Evolutionary conservation across 768 basidiomycete genomes (phyloP), one percentile per base, ranked within the genome.

Genomic region (Suillus placidus): DNA sequence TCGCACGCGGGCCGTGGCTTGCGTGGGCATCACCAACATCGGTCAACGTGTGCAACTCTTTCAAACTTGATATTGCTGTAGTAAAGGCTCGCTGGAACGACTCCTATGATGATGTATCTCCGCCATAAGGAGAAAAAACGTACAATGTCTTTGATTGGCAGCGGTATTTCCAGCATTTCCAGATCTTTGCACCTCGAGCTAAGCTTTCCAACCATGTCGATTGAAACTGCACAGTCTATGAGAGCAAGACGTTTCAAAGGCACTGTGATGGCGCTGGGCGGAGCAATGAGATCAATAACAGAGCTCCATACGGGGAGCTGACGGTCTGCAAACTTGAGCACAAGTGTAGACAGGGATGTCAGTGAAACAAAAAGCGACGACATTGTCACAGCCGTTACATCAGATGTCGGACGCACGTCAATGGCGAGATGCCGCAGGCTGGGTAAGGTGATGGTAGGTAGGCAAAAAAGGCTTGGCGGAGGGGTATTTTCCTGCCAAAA

Each of bases 111-210:
- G 26, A 42, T 42, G 2, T 13, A 7, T 20, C 23, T 60, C 40
- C 6, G 6, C 23, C 26, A 30, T 13, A 18, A 14, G 14, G 7
- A 4, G 18, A 51, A 42, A 51, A 9, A 18, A 72, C 81, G 49
- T 57, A 86, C 86, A 35, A 84, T 68, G 5, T 87, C 84, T 68
- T 82, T 84, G 60, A 80, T 72, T 4, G 87, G 85, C n/a, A 88
- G 70, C 32, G 81, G 74, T 13, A 89, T 66, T 47, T 82, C 82
- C 6, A 90, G 73, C 61, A 82, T 75, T 70, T 87, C 83, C 26
- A 90, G 79, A 20, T 78, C 69, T 4, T 72, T 64, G 69, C 87
- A 88, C 23, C 69, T 64, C 23, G 75, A 72, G 69, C 82, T 83
- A 14, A 89, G 80, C 26, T 72, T 69, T 16, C 70, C 62, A 12